Evolutionary conservation across 805 yeast species (phyloP).

Genomic region (Lipomyces orientalis): DNA sequence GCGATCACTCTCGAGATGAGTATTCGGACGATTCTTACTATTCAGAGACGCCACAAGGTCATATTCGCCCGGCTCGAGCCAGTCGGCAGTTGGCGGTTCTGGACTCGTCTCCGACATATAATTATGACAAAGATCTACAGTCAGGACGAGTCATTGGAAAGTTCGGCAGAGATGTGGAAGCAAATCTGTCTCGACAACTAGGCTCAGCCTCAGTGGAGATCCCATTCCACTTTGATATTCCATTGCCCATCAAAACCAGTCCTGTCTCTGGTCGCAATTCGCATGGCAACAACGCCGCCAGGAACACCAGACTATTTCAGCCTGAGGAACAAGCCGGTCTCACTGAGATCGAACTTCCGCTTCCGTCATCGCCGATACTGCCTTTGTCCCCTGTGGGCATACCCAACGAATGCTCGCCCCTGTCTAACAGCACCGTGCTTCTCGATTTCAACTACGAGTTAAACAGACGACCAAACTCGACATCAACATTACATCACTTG

Average conservation of each 20-base stretch:
- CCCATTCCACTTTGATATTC: not conserved
- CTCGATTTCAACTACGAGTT: not conserved
- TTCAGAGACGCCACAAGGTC: not conserved
- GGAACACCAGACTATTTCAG: not conserved
- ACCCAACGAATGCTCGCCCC: not conserved
- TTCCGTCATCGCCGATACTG: not conserved
- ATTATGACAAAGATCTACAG: not conserved
- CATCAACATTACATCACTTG: not conserved
- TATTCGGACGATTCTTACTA: conserved; percentile 1
- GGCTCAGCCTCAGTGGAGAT: not conserved
- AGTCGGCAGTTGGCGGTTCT: not conserved
- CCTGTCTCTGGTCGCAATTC: not conserved
- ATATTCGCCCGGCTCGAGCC: not conserved
- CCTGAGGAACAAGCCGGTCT: not conserved
- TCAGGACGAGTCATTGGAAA: not conserved
- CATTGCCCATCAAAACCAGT: not conserved
- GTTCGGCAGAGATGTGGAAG: not conserved
- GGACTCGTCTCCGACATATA: not conserved
- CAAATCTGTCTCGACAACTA: not conserved
- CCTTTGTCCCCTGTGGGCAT: not conserved
- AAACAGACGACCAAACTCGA: not conserved
- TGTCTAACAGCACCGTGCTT: not conserved
- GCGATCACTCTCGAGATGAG: not conserved
- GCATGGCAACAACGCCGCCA: not conserved
- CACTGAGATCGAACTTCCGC: not conserved